phyloP scores from a whole-genome alignment of 179 eudicot species.

The Patellifolia procumbens region DNA sequence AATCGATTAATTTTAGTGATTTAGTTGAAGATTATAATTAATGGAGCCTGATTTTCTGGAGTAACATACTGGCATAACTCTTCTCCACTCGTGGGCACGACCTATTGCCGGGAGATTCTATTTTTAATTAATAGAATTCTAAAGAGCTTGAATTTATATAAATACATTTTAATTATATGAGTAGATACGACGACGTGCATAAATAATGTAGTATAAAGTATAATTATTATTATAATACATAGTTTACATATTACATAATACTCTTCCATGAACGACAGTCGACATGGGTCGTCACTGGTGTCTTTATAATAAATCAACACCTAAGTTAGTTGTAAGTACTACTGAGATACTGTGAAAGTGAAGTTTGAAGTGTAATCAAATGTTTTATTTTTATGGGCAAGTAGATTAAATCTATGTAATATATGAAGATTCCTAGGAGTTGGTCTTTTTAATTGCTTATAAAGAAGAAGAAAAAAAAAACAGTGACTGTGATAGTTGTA shows the following conservation, averaged over 20 bases:
- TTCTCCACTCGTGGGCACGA: slow-evolving; percentile 64
- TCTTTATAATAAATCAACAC: not conserved
- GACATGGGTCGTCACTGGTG: slow-evolving; percentile 27
- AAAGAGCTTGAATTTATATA: not conserved
- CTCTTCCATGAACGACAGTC: slow-evolving; percentile 14
- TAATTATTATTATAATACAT: not conserved
- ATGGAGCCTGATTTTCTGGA: slow-evolving; percentile 29
- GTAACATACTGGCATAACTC: slow-evolving; percentile 29
- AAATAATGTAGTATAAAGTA: slow-evolving; percentile 17
- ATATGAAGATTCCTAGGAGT: not conserved
- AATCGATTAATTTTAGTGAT: not conserved
- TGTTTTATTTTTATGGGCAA: not conserved
- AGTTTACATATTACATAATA: not conserved
- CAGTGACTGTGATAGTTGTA: not conserved
- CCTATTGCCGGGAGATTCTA: slow-evolving; percentile 40
- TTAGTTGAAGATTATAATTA: slow-evolving; percentile 24
- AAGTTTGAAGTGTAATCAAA: not conserved
- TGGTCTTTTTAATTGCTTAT: not conserved
- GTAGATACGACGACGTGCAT: slow-evolving; percentile 22
- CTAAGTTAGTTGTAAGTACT: not conserved
- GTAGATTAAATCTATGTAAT: too few species aligned
- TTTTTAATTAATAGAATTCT: not conserved
- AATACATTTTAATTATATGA: not conserved
- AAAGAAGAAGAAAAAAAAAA: not conserved
- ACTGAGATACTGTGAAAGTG: slow-evolving; percentile 13